These are phyloP conservation scores for Sanghuangporus sanghuang DNA, from an alignment of 1,284 basidiomycete genomes.

Conservation along the genomic window DNA sequence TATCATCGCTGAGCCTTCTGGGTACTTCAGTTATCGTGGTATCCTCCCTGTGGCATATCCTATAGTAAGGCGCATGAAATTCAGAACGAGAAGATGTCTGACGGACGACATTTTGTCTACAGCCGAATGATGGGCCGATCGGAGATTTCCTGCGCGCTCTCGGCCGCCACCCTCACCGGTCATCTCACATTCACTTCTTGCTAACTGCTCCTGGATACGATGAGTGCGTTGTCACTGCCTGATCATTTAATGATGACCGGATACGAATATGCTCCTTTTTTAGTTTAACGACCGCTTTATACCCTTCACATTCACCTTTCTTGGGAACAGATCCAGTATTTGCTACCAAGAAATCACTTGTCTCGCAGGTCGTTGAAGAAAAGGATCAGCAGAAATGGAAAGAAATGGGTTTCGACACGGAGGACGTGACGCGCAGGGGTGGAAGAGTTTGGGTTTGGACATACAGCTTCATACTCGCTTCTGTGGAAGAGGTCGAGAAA, in stretches of 20 bases:
- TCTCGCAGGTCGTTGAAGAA: constrained; percentile 30
- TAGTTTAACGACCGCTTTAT: constrained; percentile 35
- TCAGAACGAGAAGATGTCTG: not conserved
- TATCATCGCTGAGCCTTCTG: constrained; percentile 31
- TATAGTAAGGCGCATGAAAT: constrained; percentile 25
- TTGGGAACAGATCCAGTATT: constrained; percentile 38
- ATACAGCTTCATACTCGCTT: constrained; percentile 33
- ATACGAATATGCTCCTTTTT: not conserved
- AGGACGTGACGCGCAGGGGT: constrained; percentile 25
- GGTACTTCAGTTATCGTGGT: constrained; percentile 33
- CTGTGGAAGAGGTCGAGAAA: constrained; percentile 29
- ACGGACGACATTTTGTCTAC: not conserved
- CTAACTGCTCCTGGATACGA: constrained; percentile 35
- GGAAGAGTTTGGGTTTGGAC: constrained; percentile 32
- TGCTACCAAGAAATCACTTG: constrained; percentile 36
- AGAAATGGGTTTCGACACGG: constrained; percentile 30
- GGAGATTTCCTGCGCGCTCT: constrained; percentile 31
- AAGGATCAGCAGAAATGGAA: constrained; percentile 28
- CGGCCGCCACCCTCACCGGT: constrained; percentile 36
- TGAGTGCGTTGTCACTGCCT: constrained; percentile 22
- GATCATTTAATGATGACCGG: not conserved
- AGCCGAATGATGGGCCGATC: constrained; percentile 35
- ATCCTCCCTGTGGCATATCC: constrained; percentile 34
- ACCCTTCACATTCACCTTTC: constrained; percentile 36
- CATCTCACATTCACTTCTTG: constrained; percentile 36